Evolutionary conservation across 352 stramenopile species (phyloP).

Genomic region (Phytophthora hybrid): DNA sequence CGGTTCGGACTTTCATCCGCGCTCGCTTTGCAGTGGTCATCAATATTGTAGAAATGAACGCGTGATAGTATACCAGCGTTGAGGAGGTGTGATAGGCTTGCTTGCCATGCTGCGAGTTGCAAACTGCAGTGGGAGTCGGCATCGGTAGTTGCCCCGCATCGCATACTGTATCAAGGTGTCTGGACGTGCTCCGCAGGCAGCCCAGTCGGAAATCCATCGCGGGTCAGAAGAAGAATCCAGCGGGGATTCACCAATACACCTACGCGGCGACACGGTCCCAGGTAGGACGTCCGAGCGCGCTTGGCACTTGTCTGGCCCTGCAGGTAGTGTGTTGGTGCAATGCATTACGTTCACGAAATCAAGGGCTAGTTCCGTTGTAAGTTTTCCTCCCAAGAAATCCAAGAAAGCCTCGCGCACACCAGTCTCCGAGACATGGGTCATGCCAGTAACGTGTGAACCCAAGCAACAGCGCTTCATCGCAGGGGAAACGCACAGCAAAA

Average conservation of each 20-base stretch:
- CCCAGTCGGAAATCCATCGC: too few relatives aligned
- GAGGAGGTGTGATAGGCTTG: background rate
- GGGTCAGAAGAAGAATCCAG: too few relatives aligned
- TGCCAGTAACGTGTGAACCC: background rate
- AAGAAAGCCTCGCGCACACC: background rate
- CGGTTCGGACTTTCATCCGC: background rate
- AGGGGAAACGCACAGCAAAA: background rate
- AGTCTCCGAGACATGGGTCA: background rate
- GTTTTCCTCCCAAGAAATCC: background rate
- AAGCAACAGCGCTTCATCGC: constrained; percentile 3
- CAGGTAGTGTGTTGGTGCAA: too few relatives aligned
- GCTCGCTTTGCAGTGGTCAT: background rate
- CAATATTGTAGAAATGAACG: background rate
- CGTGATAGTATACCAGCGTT: background rate
- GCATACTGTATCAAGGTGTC: too few relatives aligned
- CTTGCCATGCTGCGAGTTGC: background rate
- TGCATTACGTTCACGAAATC: too few relatives aligned
- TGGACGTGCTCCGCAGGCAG: too few relatives aligned
- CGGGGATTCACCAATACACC: too few relatives aligned
- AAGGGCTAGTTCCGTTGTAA: background rate
- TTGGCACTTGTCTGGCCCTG: too few relatives aligned
- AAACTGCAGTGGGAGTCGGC: background rate
- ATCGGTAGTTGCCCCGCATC: background rate
- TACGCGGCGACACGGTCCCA: too few relatives aligned
- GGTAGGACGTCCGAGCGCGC: too few relatives aligned